Conservation (phyloP, 345 rosid species). For the Clausena lansium region DNA sequence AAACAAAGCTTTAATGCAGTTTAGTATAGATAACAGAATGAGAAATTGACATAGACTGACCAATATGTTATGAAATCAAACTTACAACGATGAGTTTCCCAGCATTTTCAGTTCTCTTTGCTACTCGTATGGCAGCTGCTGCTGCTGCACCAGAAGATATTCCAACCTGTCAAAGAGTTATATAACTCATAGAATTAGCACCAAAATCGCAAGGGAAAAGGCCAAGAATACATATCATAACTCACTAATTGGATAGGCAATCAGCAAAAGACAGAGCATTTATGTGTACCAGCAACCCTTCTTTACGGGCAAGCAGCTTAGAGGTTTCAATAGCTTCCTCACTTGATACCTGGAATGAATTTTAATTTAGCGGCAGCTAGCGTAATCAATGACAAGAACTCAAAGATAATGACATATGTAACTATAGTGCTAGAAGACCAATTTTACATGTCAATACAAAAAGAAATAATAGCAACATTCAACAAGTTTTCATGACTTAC, state of each 20-base stretch:
- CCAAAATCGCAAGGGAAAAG: background rate
- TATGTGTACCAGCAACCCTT: conserved; percentile 59
- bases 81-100: conserved; percentile 60
- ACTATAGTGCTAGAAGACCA: no score
- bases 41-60: no score
- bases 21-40: no score
- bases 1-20: no score
- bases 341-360: conserved; percentile 39
- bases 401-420: no score
- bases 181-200: background rate
- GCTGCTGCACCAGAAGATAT: conserved; percentile 64
- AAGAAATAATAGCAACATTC: no score
- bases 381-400: background rate
- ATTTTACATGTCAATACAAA: no score
- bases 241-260: no score
- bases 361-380: background rate
- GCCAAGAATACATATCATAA: background rate
- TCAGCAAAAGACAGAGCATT: no score
- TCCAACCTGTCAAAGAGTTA: conserved; percentile 36
- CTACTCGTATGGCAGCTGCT: conserved; percentile 44
- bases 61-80: background rate
- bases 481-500: conserved; percentile 28
- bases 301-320: conserved; percentile 47
- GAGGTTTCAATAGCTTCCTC: conserved; percentile 51
- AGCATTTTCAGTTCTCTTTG: conserved; percentile 50